Evolutionary conservation across 768 basidiomycete genomes (phyloP).

Genomic region (Saitozyma sp.): DNA sequence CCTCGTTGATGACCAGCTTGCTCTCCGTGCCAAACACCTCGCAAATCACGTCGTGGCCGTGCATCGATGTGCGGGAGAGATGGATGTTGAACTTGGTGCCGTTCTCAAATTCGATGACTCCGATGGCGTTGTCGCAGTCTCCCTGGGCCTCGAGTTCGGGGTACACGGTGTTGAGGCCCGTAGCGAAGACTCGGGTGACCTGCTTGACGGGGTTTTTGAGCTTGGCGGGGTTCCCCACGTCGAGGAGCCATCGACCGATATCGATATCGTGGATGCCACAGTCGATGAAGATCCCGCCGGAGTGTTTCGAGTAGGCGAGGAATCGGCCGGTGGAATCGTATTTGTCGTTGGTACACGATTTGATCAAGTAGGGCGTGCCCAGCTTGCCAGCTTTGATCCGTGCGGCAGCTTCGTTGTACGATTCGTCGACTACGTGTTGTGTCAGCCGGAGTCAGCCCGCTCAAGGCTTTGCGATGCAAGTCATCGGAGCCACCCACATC

Average conservation of each 20-base stretch:
- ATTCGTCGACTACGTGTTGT: neutral
- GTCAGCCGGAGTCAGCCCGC: neutral
- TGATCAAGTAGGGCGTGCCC: slow-evolving; percentile 14
- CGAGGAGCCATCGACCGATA: slow-evolving; percentile 22
- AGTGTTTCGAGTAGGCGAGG: slow-evolving; percentile 12
- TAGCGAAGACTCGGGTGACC: slow-evolving; percentile 24
- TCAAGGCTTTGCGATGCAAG: neutral
- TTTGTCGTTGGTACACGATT: slow-evolving; percentile 14
- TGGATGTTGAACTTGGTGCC: slow-evolving; percentile 16
- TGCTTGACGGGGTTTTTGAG: slow-evolving; percentile 11
- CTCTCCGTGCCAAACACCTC: slow-evolving; percentile 27
- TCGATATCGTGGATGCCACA: slow-evolving; percentile 28
- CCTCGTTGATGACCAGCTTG: slow-evolving; percentile 26
- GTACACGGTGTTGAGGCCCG: slow-evolving; percentile 19
- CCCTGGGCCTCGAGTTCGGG: slow-evolving; percentile 20
- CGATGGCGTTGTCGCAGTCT: slow-evolving; percentile 30
- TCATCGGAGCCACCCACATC: slow-evolving; percentile 15
- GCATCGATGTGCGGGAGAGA: slow-evolving; percentile 16
- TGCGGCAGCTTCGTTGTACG: slow-evolving; percentile 8
- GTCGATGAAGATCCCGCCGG: slow-evolving; percentile 18
- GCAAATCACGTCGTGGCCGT: slow-evolving; percentile 24
- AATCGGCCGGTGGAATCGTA: slow-evolving; percentile 16
- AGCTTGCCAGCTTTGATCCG: slow-evolving; percentile 6
- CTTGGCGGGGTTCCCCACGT: slow-evolving; percentile 4
- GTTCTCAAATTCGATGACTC: slow-evolving; percentile 24